phyloP scores from a whole-genome alignment of 176 grass and related monocot genomes.

The Triticum timopheevii region DNA sequence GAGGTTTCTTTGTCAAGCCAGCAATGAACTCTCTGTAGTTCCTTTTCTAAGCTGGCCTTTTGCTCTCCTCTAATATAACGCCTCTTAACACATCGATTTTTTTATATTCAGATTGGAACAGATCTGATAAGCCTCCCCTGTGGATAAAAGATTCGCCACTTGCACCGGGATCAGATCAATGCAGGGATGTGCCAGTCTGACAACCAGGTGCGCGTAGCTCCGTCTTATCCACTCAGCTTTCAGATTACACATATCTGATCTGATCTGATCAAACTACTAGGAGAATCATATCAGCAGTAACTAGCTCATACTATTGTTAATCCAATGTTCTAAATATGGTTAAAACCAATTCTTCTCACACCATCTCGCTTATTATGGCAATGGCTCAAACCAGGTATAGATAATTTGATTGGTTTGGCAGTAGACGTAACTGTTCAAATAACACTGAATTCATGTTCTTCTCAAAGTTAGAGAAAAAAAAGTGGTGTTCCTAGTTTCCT shows the following conservation, averaged over 20 bases:
- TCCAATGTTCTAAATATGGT: no score
- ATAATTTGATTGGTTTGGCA: not conserved
- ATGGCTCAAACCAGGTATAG: not conserved
- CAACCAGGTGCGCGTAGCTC: not conserved
- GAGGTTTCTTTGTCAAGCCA: slow-evolving; percentile 14
- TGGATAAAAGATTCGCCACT: slow-evolving; percentile 8
- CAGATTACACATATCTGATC: not conserved
- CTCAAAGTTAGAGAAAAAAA: not conserved
- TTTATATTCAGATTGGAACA: not conserved
- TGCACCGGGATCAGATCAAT: slow-evolving; percentile 5
- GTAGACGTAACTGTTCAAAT: not conserved
- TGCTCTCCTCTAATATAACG: no score
- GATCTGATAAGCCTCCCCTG: not conserved
- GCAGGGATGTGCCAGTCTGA: not conserved
- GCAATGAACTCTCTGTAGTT: not conserved
- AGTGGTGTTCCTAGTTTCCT: not conserved
- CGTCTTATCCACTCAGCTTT: slow-evolving; percentile 25
- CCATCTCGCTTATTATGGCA: not conserved
- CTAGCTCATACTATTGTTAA: no score
- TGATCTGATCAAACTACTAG: not conserved
- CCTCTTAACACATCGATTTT: not conserved
- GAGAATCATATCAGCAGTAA: not conserved
- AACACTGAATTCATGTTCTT: not conserved
- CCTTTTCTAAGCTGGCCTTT: not conserved
- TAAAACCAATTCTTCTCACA: not conserved